Evolutionary conservation across 352 stramenopile species (phyloP).

Genomic region (Pythium rishiriense): DNA sequence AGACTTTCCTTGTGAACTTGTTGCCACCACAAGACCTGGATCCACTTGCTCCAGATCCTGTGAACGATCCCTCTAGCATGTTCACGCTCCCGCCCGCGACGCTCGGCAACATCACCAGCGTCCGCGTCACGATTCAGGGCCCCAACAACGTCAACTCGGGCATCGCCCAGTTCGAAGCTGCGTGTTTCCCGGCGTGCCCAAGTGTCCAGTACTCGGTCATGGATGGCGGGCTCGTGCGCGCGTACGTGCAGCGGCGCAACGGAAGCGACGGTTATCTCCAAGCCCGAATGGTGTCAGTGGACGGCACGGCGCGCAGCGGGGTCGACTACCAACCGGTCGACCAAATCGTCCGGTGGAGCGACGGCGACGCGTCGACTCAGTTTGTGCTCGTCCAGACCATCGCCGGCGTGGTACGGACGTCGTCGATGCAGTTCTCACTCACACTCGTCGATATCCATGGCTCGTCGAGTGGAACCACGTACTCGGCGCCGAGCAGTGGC

Average conservation of each 20-base stretch:
- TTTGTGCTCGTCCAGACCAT: constrained; percentile 49
- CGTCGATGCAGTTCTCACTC: constrained; percentile 37
- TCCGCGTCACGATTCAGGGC: constrained; percentile 54
- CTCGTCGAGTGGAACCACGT: not conserved
- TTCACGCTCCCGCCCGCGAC: constrained; percentile 32
- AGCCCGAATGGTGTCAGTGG: constrained; percentile 42
- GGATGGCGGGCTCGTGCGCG: constrained; percentile 48
- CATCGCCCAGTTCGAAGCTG: constrained; percentile 56
- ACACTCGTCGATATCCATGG: constrained; percentile 34
- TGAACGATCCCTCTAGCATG: constrained; percentile 29
- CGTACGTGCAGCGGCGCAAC: constrained; percentile 54
- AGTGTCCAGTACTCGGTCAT: constrained; percentile 45
- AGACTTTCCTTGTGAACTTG: constrained; percentile 54
- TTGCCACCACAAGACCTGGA: constrained; percentile 26
- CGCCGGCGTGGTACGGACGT: constrained; percentile 33
- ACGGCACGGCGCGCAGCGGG: constrained; percentile 44
- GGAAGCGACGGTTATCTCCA: constrained; percentile 50
- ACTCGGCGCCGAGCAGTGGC: constrained; percentile 17
- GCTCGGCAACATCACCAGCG: constrained; percentile 43
- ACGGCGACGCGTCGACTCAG: constrained; percentile 53
- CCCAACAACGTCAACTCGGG: constrained; percentile 60
- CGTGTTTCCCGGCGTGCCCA: constrained; percentile 67
- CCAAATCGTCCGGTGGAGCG: constrained; percentile 41
- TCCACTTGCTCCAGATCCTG: not conserved
- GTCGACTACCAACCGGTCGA: constrained; percentile 55